Conservation (phyloP, 805 yeast species). For the Candida ficus region DNA sequence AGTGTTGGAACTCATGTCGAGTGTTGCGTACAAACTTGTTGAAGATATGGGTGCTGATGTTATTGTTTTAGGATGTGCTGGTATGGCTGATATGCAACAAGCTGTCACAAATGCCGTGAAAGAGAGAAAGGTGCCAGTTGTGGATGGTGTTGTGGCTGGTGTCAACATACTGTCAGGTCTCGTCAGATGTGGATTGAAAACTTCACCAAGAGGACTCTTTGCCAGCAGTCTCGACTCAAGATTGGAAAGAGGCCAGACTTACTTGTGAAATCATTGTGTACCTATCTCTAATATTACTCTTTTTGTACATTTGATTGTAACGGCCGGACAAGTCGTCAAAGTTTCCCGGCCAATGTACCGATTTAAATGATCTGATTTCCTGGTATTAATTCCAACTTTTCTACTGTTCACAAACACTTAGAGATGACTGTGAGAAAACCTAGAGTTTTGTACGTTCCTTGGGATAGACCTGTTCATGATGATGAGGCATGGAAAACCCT, state of each 20-base stretch:
- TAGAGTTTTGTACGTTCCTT: conserved; percentile 33
- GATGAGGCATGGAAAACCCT: conserved; percentile 32
- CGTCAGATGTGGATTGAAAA: conserved; percentile 23
- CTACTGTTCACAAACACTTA: neutral
- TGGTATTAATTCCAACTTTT: too few species aligned
- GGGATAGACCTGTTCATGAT: conserved; percentile 34
- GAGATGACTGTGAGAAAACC: conserved; percentile 23
- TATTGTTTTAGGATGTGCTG: conserved; percentile 29
- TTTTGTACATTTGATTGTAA: too few species aligned
- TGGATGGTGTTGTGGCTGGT: conserved; percentile 27
- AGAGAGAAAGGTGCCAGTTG: conserved; percentile 18
- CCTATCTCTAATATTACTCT: too few species aligned
- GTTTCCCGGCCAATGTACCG: neutral
- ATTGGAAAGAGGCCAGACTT: conserved; percentile 19
- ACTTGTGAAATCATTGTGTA: too few species aligned
- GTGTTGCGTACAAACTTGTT: conserved; percentile 24
- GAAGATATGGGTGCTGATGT: conserved; percentile 27
- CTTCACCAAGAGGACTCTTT: conserved; percentile 27
- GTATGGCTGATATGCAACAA: conserved; percentile 27
- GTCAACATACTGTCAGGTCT: conserved; percentile 20
- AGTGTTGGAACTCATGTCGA: conserved; percentile 24
- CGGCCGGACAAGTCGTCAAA: neutral
- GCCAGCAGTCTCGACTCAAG: conserved; percentile 19
- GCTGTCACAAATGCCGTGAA: conserved; percentile 21
- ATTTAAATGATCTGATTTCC: too few species aligned